A percentile compares a stretch with the other conserved stretches of the same genome.
These are phyloP conservation scores for Talaromyces borbonicus DNA, from an alignment of 495 filamentous ascomycete genomes.

Conservation along the genomic window DNA sequence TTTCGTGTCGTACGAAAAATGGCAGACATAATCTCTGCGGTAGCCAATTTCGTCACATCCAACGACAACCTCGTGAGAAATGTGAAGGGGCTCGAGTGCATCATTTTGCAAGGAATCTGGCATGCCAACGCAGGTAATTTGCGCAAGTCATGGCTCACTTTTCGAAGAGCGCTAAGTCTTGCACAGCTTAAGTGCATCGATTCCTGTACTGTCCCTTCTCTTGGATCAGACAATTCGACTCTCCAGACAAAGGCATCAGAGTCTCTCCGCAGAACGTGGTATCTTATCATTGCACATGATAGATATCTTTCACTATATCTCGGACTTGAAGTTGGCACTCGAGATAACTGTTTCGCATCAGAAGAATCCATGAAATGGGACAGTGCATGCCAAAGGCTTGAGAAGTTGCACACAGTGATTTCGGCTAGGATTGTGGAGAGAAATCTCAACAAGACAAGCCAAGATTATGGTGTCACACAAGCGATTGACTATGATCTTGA, in stretches of 20 bases:
- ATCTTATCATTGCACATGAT: too few species aligned
- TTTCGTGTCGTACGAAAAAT: not conserved
- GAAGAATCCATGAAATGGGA: too few species aligned
- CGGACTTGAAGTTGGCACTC: too few species aligned
- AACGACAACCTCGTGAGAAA: constrained; percentile 12
- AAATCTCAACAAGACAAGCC: too few species aligned
- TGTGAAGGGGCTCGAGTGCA: constrained; percentile 14
- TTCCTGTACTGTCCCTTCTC: not conserved
- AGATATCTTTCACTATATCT: too few species aligned
- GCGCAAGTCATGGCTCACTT: constrained; percentile 14
- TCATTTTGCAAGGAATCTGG: constrained; percentile 12
- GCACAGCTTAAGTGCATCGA: constrained; percentile 14
- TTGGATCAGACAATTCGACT: not conserved
- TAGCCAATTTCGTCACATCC: not conserved
- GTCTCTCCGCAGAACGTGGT: not conserved
- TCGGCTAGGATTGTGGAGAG: too few species aligned
- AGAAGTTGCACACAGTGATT: too few species aligned
- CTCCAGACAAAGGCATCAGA: constrained; percentile 11
- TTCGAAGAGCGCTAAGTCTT: constrained; percentile 12
- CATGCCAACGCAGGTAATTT: constrained; percentile 15
- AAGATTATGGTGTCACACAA: too few species aligned
- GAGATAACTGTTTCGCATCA: too few species aligned
- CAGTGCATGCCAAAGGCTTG: too few species aligned
- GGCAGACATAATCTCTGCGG: not conserved
- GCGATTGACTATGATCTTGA: too few species aligned